Conservation (phyloP, 805 yeast genomes). For the Candida yuanshanica region DNA sequence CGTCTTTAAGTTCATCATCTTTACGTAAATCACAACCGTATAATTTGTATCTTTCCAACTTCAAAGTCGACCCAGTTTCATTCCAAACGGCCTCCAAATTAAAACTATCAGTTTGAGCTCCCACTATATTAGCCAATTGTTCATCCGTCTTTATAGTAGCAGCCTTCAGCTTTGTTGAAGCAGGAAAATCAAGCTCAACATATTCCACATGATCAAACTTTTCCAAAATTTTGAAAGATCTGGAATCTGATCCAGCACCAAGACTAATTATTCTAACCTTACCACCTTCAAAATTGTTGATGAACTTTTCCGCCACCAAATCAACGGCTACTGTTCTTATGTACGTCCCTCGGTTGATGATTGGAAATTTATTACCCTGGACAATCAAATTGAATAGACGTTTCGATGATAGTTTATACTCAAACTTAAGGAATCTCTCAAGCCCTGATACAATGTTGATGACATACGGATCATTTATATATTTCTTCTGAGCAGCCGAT, state of each 20-base stretch:
- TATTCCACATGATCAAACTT: constrained; percentile 27
- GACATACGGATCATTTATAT: constrained; percentile 35
- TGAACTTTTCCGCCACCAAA: constrained; percentile 36
- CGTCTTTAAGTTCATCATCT: constrained; percentile 19
- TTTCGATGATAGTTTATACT: constrained; percentile 17
- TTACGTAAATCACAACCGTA: constrained; percentile 31
- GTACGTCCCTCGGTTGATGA: constrained; percentile 69
- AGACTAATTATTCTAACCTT: constrained; percentile 53
- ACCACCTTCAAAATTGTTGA: constrained; percentile 21
- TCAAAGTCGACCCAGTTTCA: constrained; percentile 24
- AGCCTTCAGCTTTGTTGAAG: constrained; percentile 39
- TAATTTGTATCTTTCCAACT: constrained; percentile 21
- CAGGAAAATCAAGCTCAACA: constrained; percentile 47
- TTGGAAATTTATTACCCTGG: constrained; percentile 36
- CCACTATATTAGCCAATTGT: constrained; percentile 8
- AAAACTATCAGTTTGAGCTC: constrained; percentile 2
- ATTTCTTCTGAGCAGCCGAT: constrained; percentile 44
- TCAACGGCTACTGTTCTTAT: constrained; percentile 53
- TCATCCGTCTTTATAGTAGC: constrained; percentile 14
- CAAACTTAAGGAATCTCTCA: constrained; percentile 18
- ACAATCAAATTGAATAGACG: constrained; percentile 14
- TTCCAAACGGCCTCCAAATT: constrained; percentile 8
- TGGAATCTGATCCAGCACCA: constrained; percentile 66
- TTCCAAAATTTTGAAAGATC: constrained; percentile 36
- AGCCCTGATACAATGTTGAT: constrained; percentile 13